phyloP scores from a whole-genome alignment of 192 early-diverging fungal genomes.

The Coemansia guatemalensis region DNA sequence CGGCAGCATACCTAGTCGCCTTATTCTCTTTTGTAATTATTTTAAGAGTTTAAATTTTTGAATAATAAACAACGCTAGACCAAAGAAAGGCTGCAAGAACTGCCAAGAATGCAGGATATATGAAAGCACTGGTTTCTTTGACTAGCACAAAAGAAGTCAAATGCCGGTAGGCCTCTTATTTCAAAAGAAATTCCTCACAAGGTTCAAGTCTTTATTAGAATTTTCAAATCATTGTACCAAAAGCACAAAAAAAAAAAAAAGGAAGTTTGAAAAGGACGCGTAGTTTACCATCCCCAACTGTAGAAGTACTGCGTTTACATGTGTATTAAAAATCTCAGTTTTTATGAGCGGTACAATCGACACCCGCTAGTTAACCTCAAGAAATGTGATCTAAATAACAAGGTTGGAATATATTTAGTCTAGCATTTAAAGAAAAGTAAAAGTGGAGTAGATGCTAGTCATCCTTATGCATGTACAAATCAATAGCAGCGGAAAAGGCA shows the following conservation, averaged over 20 bases:
- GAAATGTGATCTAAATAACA: neutral
- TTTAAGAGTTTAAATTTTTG: too few species aligned
- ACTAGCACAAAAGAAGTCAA: too few species aligned
- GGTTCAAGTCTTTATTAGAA: neutral
- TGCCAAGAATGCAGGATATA: too few species aligned
- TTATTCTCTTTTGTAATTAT: too few species aligned
- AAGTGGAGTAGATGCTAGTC: conserved; percentile 37
- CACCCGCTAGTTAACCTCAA: neutral
- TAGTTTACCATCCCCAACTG: neutral
- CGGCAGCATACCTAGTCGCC: too few species aligned
- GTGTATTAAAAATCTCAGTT: neutral
- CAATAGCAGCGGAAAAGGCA: conserved; percentile 91
- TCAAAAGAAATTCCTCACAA: neutral
- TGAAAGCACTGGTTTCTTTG: too few species aligned
- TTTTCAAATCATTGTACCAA: neutral
- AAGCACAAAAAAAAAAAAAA: conserved; percentile 1
- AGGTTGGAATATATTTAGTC: neutral
- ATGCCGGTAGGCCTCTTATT: too few species aligned
- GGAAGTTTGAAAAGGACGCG: neutral
- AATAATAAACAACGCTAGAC: too few species aligned
- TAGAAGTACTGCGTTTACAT: neutral
- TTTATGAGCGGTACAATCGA: neutral
- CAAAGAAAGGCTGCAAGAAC: too few species aligned
- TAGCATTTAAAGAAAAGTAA: conserved; percentile 11
- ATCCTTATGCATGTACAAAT: conserved; percentile 74